Evolutionary conservation across 129 eudicot genomes (phyloP), one percentile per base, ranked within the genome.

Genomic region (Heracleum sosnowskyi): DNA sequence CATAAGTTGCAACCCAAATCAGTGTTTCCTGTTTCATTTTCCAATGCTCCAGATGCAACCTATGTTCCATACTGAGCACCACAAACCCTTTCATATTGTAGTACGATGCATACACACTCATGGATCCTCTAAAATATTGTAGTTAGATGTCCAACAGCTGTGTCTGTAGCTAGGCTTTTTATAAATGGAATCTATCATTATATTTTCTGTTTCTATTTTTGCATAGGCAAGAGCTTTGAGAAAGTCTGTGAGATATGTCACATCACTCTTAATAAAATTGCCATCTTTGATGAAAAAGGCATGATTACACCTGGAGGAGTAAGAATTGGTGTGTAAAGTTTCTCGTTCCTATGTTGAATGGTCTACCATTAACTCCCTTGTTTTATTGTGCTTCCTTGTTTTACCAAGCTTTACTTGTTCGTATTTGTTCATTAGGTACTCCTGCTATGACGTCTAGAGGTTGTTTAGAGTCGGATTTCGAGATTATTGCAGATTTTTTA

Each of bases 391-490:
- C 47, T 44, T 15, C 11, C 7, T 74, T 44, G 31, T 83, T 11
- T 68, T 26, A 39, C n/a, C 1, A 13, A 4, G 8, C 37, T 1
- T 69, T 3, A 18, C 16, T n/a, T 47, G 11, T 24, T 79, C n/a
- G 64, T 57, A 34, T 36, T 74, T 46, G 7, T 75, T 49, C 66
- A 12, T 55, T 78, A 95, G 98, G 98, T 82, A 91, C 98, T 46
- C 97, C 96, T 72, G 98, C 98, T 46, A 95, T 95, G 98, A 95
- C 98, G 11, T 84, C 98, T 71, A 86, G 98, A 80, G 98, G 98
- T 69, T 91, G 97, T 79, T 53, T 95, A 28, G 98, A 95, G 84
- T 49, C 92, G 18, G 98, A 95, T 87, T 95, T 95, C 46, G 98
- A 95, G 82, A 86, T 78, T 16, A 91, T 95, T 83, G 97, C 97